phyloP scores from a whole-genome alignment of 352 stramenopile genomes.

The Phytophthora pinifolia region DNA sequence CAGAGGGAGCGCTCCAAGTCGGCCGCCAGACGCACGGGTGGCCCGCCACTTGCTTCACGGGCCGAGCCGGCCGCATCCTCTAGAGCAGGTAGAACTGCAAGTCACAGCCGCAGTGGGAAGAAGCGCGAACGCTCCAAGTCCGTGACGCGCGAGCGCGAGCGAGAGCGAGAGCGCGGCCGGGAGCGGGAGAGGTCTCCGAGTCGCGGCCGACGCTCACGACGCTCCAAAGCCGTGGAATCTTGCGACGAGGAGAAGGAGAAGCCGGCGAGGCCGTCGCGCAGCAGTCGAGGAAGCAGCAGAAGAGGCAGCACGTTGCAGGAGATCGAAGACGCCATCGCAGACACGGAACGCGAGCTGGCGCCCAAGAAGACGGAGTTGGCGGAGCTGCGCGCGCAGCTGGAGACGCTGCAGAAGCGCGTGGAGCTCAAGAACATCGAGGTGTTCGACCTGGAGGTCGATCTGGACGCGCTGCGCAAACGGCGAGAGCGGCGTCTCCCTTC shows the following conservation, averaged over 20 bases:
- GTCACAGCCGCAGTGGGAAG: conserved; percentile 12
- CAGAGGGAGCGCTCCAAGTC: conserved; percentile 39
- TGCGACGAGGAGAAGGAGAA: conserved; percentile 24
- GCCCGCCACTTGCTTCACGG: conserved; percentile 4
- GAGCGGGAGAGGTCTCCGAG: conserved; percentile 25
- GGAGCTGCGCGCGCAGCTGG: conserved; percentile 37
- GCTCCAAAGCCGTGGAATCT: conserved; percentile 4
- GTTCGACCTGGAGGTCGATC: conserved; percentile 59
- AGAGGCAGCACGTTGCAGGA: conserved; percentile 30
- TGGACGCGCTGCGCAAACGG: conserved; percentile 64
- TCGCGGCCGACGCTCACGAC: conserved; percentile 13
- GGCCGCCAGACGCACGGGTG: conserved; percentile 28
- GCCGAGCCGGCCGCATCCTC: conserved; percentile 1
- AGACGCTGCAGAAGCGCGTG: conserved; percentile 38
- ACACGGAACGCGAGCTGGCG: conserved; percentile 41
- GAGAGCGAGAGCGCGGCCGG: not conserved
- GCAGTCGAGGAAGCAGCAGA: conserved; percentile 24
- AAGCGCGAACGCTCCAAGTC: conserved; percentile 27
- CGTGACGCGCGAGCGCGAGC: conserved; percentile 4
- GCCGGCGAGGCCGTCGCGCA: conserved; percentile 6
- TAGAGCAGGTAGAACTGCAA: conserved; percentile 3
- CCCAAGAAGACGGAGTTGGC: conserved; percentile 50
- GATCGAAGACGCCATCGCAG: conserved; percentile 55
- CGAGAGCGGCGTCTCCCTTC: conserved; percentile 34
- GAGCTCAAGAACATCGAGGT: conserved; percentile 65